A percentile compares a stretch with the other conserved stretches of the same genome.
Conservation (phyloP, 1,284 basidiomycete species). For the Gyrodon tennesseensis region DNA sequence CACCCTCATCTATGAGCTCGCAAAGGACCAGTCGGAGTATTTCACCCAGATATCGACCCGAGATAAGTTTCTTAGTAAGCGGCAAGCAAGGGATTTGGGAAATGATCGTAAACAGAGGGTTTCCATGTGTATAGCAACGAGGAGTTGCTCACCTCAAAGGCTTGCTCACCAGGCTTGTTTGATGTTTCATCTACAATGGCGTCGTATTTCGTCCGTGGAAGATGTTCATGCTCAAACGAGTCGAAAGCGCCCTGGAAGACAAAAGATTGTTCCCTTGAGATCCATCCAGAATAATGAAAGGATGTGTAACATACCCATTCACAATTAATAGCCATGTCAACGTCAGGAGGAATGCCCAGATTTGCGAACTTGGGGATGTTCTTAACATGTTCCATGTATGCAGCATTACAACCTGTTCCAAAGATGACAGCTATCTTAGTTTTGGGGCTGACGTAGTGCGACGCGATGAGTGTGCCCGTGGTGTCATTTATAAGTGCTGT, state of each 20-base stretch:
- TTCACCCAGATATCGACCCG: conserved; percentile 96
- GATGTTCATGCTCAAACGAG: conserved; percentile 92
- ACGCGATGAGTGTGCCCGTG: conserved; percentile 95
- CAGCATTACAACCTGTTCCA: conserved; percentile 98
- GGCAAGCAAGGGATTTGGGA: background rate
- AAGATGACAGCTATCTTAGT: conserved; percentile 97
- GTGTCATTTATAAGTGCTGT: conserved; percentile 96
- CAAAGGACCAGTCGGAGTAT: conserved; percentile 92
- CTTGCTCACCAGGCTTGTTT: conserved; percentile 96
- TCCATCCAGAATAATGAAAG: background rate
- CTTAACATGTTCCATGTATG: conserved; percentile 88
- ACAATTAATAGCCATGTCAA: conserved; percentile 95
- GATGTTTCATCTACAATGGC: conserved; percentile 88
- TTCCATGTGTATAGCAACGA: background rate
- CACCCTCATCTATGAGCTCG: conserved; percentile 96
- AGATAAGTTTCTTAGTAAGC: conserved; percentile 85
- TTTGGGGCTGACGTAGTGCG: conserved; percentile 88
- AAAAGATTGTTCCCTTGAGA: background rate
- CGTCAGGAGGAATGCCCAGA: conserved; percentile 67
- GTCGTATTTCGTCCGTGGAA: conserved; percentile 95
- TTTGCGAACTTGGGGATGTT: conserved; percentile 77
- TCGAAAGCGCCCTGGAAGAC: conserved; percentile 87
- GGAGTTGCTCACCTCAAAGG: conserved; percentile 65
- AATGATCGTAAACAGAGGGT: conserved; percentile 2
- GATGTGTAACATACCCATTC: conserved; percentile 68